These are phyloP conservation scores for Colletotrichum musicola DNA, from an alignment of 2,329 filamentous ascomycete species.

Conservation along the genomic window DNA sequence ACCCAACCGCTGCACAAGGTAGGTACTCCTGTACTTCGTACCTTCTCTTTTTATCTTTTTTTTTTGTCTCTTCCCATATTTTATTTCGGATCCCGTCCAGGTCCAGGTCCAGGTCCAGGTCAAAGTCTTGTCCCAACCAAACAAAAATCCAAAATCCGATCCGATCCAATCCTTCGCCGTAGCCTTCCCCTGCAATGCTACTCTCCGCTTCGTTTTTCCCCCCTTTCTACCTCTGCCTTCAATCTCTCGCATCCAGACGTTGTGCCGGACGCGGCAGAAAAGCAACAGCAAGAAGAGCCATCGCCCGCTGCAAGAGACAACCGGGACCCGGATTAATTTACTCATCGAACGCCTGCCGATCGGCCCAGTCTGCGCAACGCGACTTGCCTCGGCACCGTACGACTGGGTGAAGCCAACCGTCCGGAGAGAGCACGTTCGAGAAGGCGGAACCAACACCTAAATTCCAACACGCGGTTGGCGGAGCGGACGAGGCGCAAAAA, in stretches of 20 bases:
- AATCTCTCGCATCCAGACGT: slow-evolving; percentile 27
- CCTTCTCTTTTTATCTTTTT: slow-evolving; percentile 19
- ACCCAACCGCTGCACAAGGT: slow-evolving; percentile 59
- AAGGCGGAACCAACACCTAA: slow-evolving; percentile 4
- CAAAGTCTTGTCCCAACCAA: too few relatives aligned
- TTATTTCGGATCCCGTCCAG: slow-evolving; percentile 1
- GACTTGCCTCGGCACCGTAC: neutral
- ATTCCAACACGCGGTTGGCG: slow-evolving; percentile 18
- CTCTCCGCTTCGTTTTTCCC: slow-evolving; percentile 34
- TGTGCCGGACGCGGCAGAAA: slow-evolving; percentile 17
- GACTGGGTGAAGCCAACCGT: slow-evolving; percentile 12
- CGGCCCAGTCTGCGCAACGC: slow-evolving; percentile 6
- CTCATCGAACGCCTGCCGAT: slow-evolving; percentile 1
- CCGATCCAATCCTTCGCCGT: neutral
- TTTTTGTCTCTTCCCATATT: neutral
- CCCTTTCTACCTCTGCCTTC: slow-evolving; percentile 38
- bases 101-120: too few relatives aligned
- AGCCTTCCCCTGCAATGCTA: slow-evolving; percentile 34
- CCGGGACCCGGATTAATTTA: slow-evolving; percentile 18
- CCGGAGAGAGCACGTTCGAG: slow-evolving; percentile 11
- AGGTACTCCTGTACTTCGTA: slow-evolving; percentile 32
- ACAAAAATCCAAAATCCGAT: neutral
- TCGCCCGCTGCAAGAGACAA: slow-evolving; percentile 9
- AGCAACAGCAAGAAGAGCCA: neutral
- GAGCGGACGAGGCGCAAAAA: slow-evolving; percentile 4